A percentile compares a stretch with the other conserved stretches of the same genome.
Conservation (phyloP, 306 rosid genomes). For the Crotalaria pallida region DNA sequence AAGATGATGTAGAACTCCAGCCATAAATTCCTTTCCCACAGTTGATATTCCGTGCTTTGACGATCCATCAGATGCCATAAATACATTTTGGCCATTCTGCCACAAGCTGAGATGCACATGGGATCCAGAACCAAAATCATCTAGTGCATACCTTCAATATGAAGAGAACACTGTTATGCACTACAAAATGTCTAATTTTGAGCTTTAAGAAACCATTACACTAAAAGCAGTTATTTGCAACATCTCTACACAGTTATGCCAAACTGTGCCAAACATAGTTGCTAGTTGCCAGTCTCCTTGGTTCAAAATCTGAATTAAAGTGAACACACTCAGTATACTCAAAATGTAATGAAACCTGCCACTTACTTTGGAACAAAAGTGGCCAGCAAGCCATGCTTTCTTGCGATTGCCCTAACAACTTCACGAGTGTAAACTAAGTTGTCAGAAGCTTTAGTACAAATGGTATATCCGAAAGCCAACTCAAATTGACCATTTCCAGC, state of each 20-base stretch:
- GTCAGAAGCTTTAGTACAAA: conserved; percentile 66
- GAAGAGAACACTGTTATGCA: conserved; percentile 21
- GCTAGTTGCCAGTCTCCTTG: neutral
- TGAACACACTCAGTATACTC: neutral
- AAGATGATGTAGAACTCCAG: conserved; percentile 79
- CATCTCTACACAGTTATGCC: neutral
- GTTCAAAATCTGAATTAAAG: neutral
- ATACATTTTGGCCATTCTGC: conserved; percentile 70
- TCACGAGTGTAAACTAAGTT: conserved; percentile 69
- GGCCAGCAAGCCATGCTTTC: conserved; percentile 77
- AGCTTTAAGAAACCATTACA: neutral
- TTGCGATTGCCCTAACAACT: conserved; percentile 64
- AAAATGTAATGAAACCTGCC: neutral
- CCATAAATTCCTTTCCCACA: conserved; percentile 79
- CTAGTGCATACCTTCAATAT: conserved; percentile 52
- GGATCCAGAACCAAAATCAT: conserved; percentile 89
- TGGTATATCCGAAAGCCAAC: conserved; percentile 49
- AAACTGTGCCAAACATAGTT: neutral
- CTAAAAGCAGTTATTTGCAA: neutral
- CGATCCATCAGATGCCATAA: conserved; percentile 57
- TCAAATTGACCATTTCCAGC: conserved; percentile 91
- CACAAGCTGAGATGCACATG: conserved; percentile 89
- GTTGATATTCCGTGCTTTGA: conserved; percentile 71
- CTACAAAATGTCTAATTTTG: neutral
- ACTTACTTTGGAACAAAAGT: conserved; percentile 93